Evolutionary conservation across 2,329 filamentous ascomycete genomes (phyloP).

Genomic region (Metarhizium album): DNA sequence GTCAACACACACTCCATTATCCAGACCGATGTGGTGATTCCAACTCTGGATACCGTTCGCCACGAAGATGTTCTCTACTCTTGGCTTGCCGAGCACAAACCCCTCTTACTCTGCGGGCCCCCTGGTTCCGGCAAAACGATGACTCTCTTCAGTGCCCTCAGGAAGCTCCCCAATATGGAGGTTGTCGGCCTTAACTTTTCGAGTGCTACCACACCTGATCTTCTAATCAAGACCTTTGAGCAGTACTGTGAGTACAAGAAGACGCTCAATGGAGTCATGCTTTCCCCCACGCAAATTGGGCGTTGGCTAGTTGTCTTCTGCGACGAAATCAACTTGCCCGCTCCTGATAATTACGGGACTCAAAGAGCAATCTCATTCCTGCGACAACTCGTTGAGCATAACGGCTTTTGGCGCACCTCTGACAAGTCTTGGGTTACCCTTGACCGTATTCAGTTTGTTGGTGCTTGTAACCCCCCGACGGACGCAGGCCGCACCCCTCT

Average conservation of each 20-base stretch:
- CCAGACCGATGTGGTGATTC: slow-evolving; percentile 97
- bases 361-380: slow-evolving; percentile 96
- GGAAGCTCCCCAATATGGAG: slow-evolving; percentile 97
- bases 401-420: slow-evolving; percentile 95
- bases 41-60: slow-evolving; percentile 90
- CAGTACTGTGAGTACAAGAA: slow-evolving; percentile 99
- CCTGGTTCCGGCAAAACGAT: slow-evolving; percentile 99
- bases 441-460: slow-evolving; percentile 97
- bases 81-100: slow-evolving; percentile 98
- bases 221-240: slow-evolving; percentile 98
- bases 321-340: slow-evolving; percentile 97
- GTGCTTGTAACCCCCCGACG: slow-evolving; percentile 95
- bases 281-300: slow-evolving; percentile 92
- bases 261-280: slow-evolving; percentile 88
- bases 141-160: slow-evolving; percentile 94
- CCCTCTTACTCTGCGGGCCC: slow-evolving; percentile 88
- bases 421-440: slow-evolving; percentile 98
- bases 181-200: slow-evolving; percentile 99
- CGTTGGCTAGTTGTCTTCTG: slow-evolving; percentile 98
- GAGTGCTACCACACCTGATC: slow-evolving; percentile 92
- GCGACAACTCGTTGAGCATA: slow-evolving; percentile 94
- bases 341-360: slow-evolving; percentile 94
- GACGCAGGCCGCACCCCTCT: slow-evolving; percentile 94
- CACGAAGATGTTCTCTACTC: slow-evolving; percentile 99
- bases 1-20: slow-evolving; percentile 98